phyloP scores from a whole-genome alignment of 345 rosid species.

The Mallotus nudiflorus region DNA sequence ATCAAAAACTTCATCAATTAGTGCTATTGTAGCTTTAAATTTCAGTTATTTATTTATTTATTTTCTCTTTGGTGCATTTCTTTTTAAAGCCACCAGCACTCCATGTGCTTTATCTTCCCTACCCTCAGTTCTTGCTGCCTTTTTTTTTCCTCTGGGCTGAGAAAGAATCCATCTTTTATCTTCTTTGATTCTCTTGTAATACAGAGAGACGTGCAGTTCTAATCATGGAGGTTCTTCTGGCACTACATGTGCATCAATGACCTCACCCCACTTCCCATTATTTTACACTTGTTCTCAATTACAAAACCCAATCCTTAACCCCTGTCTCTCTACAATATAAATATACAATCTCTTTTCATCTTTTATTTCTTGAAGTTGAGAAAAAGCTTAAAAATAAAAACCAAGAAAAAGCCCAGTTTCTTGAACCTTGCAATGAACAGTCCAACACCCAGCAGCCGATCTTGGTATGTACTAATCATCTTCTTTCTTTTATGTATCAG shows the following conservation, averaged over 20 bases:
- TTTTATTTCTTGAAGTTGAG: slow-evolving; percentile 14
- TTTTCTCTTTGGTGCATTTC: not conserved
- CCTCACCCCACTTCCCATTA: slow-evolving; percentile 48
- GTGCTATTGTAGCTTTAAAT: slow-evolving; percentile 4
- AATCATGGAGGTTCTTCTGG: slow-evolving; percentile 57
- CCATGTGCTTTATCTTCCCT: slow-evolving; percentile 62
- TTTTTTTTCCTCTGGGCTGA: slow-evolving; percentile 11
- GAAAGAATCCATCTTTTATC: slow-evolving; percentile 38
- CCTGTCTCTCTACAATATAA: not conserved
- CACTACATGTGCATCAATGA: slow-evolving; percentile 57
- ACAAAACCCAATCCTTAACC: slow-evolving; percentile 6
- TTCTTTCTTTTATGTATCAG: not conserved
- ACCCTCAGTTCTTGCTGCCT: slow-evolving; percentile 32
- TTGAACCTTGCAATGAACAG: slow-evolving; percentile 35
- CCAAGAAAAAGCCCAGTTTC: too few species aligned
- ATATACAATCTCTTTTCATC: not conserved
- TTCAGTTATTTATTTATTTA: not conserved
- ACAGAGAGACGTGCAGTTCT: slow-evolving; percentile 36
- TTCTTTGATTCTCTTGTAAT: slow-evolving; percentile 6
- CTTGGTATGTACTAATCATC: slow-evolving; percentile 34
- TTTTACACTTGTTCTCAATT: slow-evolving; percentile 31
- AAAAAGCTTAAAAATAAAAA: not conserved
- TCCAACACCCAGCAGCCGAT: slow-evolving; percentile 37
- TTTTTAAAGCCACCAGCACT: slow-evolving; percentile 32
- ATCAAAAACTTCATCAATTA: not conserved